A percentile compares a stretch with the other conserved stretches of the same genome.
Evolutionary conservation across 2,329 filamentous ascomycete genomes (phyloP).

Genomic region (Paecilomyces fulvus): DNA sequence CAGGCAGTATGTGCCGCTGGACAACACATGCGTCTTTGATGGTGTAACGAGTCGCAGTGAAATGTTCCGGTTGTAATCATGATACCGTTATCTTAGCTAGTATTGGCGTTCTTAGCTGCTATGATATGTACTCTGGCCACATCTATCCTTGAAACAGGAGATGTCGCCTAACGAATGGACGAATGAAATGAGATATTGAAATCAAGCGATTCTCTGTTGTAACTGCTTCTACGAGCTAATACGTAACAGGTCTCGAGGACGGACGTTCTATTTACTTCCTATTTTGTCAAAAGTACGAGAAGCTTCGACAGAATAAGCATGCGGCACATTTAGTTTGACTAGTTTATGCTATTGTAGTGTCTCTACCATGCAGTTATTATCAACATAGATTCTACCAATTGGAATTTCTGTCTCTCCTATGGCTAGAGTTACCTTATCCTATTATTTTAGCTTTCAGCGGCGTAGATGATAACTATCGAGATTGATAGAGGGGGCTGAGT

Average conservation of each 20-base stretch:
- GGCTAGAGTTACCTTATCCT: no score
- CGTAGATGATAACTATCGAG: no score
- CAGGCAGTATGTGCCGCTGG: conserved; percentile 57
- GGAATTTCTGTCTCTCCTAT: no score
- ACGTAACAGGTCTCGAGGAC: no score
- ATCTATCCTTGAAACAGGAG: background rate
- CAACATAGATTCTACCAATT: no score
- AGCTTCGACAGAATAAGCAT: no score
- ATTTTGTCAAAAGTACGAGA: no score
- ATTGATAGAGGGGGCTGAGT: background rate
- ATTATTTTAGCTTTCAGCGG: no score
- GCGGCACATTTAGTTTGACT: no score
- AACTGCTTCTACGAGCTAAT: background rate
- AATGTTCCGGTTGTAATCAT: conserved; percentile 39
- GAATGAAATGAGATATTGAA: background rate
- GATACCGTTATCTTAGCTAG: background rate
- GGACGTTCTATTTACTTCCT: no score
- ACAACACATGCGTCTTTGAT: conserved; percentile 57
- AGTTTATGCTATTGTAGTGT: no score
- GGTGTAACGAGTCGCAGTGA: conserved; percentile 49
- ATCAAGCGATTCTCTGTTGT: background rate
- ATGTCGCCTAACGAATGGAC: background rate
- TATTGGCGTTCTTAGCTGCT: background rate
- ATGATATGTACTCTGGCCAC: background rate
- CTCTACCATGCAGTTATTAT: no score